phyloP scores from a whole-genome alignment of 2,329 filamentous ascomycete genomes.

The Podosphaera fusca region DNA sequence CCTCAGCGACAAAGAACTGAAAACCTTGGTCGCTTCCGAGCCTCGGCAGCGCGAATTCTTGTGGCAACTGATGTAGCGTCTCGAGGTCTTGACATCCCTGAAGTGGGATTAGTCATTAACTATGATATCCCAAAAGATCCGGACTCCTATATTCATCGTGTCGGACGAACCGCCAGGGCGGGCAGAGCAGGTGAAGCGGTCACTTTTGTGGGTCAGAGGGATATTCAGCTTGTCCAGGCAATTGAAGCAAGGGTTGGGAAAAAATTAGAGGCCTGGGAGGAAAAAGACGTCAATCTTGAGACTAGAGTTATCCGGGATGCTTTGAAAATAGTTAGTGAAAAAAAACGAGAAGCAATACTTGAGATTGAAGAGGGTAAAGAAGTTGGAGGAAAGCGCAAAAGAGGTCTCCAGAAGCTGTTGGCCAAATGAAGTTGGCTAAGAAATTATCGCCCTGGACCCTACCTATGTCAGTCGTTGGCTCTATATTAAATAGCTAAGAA shows the following conservation, averaged over 20 bases:
- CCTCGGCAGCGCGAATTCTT: constrained; percentile 66
- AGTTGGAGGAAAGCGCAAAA: constrained; percentile 63
- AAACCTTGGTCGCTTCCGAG: constrained; percentile 80
- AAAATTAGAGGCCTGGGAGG: constrained; percentile 62
- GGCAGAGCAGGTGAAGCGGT: constrained; percentile 63
- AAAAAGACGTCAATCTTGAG: constrained; percentile 89
- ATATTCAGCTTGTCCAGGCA: constrained; percentile 72
- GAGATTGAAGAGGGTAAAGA: constrained; percentile 85
- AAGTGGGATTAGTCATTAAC: constrained; percentile 76
- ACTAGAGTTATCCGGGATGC: constrained; percentile 64
- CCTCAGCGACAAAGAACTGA: constrained; percentile 65
- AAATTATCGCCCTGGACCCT: too few relatives aligned
- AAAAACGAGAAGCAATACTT: constrained; percentile 75
- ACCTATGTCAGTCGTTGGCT: too few relatives aligned
- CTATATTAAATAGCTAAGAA: too few relatives aligned
- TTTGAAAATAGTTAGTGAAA: constrained; percentile 74
- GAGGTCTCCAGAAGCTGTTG: constrained; percentile 29
- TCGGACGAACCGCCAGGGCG: constrained; percentile 84
- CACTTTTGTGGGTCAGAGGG: constrained; percentile 77
- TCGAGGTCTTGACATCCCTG: constrained; percentile 83
- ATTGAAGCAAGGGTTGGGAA: constrained; percentile 68
- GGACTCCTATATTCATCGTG: constrained; percentile 91
- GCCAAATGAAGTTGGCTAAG: too few relatives aligned
- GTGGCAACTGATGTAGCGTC: constrained; percentile 91
- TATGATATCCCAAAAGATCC: constrained; percentile 92